Evolutionary conservation across 495 filamentous ascomycete genomes (phyloP), one percentile per base, ranked within the genome.

Genomic region (Rostrohypoxylon terebratum): DNA sequence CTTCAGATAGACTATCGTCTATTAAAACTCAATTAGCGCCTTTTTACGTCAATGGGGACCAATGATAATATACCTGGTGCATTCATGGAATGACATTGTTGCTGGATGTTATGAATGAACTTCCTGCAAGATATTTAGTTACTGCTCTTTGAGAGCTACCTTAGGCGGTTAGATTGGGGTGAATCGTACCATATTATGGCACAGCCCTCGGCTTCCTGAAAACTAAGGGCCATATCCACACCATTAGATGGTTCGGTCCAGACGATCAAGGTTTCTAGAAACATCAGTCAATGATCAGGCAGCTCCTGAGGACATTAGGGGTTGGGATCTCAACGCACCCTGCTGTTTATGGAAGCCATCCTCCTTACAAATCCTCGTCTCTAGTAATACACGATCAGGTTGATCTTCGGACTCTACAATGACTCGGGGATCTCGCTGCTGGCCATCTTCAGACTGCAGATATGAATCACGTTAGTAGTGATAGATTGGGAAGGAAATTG

Each of bases 291-390:
- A 72, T 57, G 28, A 59, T 62, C 0, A 70, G 8, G 58, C 7
- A 14, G 42, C 21, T 63, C 34, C 0, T 21, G n/a, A 48, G 14
- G 47, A 61, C 18, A 18, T 2, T 51, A n/a, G 28, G 28, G 28
- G 51, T 44, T 59, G 16, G 59, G 18, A n/a, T 7, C 4, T 53
- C 20, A 33, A 81, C 81, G 75, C 85, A 95, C 94, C 94, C 91
- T 98, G 96, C 77, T 99, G 96, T 81, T 98, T 98, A 81, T 98
- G 94, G 81, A 98, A 98, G 44, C 92, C 93, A 88, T 98, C 96
- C 68, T 98, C 94, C 78, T 94, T 97, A 66, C 89, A 88, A 64
- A 99, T 97, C 76, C 88, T 93, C 31, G 92, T 97, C 81, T 98
- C 92, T 59, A 99, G 83, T 28, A 99, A 84, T 55, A 92, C 86